A percentile compares a stretch with the other conserved stretches of the same genome.
Conservation (phyloP, 2,329 filamentous ascomycete species). For the Ceratocystiopsis sp. region DNA sequence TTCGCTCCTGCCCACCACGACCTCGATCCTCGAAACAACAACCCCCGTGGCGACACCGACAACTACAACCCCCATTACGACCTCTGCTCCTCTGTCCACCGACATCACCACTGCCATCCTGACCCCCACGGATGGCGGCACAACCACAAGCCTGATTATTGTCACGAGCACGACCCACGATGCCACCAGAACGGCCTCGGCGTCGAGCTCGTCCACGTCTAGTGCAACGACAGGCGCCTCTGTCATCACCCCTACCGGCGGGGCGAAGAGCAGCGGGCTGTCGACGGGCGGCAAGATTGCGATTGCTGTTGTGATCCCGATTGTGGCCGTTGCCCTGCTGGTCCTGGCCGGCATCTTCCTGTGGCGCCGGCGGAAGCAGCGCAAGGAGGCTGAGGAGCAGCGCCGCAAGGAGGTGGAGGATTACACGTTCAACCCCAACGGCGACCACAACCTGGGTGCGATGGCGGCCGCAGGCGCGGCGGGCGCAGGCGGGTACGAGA, state of each 20-base stretch:
- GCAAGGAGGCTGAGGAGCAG: slow-evolving; percentile 71
- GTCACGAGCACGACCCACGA: slow-evolving; percentile 6
- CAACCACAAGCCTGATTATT: slow-evolving; percentile 9
- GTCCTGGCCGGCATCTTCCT: slow-evolving; percentile 62
- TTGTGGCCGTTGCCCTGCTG: slow-evolving; percentile 70
- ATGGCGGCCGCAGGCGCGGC: slow-evolving; percentile 20
- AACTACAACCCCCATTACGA: slow-evolving; percentile 8
- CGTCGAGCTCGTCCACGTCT: slow-evolving; percentile 1
- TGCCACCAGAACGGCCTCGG: slow-evolving; percentile 11
- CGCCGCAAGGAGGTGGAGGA: slow-evolving; percentile 93
- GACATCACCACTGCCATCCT: slow-evolving; percentile 27
- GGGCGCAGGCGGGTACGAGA: slow-evolving; percentile 36
- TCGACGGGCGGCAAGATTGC: slow-evolving; percentile 58
- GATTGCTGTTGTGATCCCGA: slow-evolving; percentile 84
- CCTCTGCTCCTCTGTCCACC: slow-evolving; percentile 1
- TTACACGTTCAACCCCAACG: slow-evolving; percentile 95
- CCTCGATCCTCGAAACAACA: slow-evolving; percentile 2
- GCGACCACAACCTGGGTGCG: slow-evolving; percentile 59
- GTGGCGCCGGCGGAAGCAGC: slow-evolving; percentile 78
- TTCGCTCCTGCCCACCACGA: slow-evolving; percentile 4
- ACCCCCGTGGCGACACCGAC: slow-evolving; percentile 5
- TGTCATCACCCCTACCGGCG: slow-evolving; percentile 14
- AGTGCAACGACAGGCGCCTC: slow-evolving; percentile 12
- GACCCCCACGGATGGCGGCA: slow-evolving; percentile 1
- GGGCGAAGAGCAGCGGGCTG: slow-evolving; percentile 27